Evolutionary conservation across 1,284 basidiomycete genomes (phyloP).

Genomic region (Anthracocystis panici-leucophaei): DNA sequence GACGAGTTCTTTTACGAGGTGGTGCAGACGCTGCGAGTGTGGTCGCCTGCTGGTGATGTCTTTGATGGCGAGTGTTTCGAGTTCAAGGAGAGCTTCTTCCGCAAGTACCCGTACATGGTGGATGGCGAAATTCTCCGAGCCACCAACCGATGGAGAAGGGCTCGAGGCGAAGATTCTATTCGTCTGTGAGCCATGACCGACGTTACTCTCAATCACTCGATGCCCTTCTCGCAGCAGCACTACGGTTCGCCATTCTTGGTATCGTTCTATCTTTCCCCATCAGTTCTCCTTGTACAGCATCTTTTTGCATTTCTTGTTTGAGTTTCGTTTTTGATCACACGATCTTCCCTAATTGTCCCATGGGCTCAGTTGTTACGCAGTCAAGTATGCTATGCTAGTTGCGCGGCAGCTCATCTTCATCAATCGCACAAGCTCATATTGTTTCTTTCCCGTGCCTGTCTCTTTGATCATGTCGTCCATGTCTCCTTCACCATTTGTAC

Average conservation of each 20-base stretch:
- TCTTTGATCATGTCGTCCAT: background rate
- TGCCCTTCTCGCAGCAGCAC: background rate
- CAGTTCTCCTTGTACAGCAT: constrained; percentile 6
- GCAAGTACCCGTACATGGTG: constrained; percentile 52
- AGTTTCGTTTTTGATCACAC: background rate
- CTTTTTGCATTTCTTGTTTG: constrained; percentile 7
- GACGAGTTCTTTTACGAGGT: constrained; percentile 47
- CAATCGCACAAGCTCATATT: background rate
- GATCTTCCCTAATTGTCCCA: background rate
- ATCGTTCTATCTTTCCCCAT: background rate
- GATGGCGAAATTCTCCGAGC: constrained; percentile 47
- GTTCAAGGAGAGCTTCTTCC: constrained; percentile 52
- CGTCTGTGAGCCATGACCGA: constrained; percentile 26
- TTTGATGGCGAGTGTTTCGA: constrained; percentile 54
- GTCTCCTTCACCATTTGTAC: background rate
- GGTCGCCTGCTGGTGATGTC: constrained; percentile 49
- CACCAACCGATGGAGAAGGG: constrained; percentile 51
- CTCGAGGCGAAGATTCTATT: constrained; percentile 48
- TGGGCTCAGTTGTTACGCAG: background rate
- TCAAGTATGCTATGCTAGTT: background rate
- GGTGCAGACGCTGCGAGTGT: constrained; percentile 41
- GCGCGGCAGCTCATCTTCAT: background rate
- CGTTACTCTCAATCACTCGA: background rate
- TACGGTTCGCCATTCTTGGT: no score
- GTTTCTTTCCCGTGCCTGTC: background rate